Conservation (phyloP, 148 eudicot species). For the Vaccinium corymbosum region DNA sequence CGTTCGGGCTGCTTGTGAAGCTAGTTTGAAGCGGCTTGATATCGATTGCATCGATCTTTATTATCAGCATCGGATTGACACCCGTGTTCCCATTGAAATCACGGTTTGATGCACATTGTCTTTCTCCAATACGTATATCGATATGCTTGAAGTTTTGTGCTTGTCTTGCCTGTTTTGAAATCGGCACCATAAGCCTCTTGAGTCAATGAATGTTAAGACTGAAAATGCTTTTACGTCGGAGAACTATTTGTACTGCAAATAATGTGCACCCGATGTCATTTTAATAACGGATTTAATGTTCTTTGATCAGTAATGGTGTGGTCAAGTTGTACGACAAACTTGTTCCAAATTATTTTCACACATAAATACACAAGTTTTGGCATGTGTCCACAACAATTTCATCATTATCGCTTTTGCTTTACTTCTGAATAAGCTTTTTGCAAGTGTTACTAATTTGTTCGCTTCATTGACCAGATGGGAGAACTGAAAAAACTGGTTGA, state of each 20-base stretch:
- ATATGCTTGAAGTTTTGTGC: not conserved
- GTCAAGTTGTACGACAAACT: not conserved
- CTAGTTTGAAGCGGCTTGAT: slow-evolving; percentile 16
- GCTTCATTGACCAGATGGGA: slow-evolving; percentile 13
- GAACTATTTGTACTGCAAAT: not conserved
- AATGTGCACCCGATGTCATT: not conserved
- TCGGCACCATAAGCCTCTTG: not conserved
- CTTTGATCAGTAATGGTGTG: not conserved
- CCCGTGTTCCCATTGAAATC: not conserved
- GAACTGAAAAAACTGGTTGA: slow-evolving; percentile 24
- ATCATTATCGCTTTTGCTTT: not conserved
- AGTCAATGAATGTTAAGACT: not conserved
- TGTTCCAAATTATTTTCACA: no score
- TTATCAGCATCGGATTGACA: slow-evolving; percentile 4
- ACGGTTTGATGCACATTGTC: not conserved
- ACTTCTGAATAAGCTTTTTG: not conserved
- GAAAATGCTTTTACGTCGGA: not conserved
- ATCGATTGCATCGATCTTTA: slow-evolving; percentile 8
- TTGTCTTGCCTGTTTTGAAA: not conserved
- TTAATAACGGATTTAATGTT: not conserved
- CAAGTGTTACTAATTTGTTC: not conserved
- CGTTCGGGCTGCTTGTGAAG: slow-evolving; percentile 17
- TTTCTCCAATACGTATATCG: not conserved
- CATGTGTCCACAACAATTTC: no score
- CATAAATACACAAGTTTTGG: not conserved